Conservation (phyloP, 495 filamentous ascomycete species). For the Penicillium manginii region DNA sequence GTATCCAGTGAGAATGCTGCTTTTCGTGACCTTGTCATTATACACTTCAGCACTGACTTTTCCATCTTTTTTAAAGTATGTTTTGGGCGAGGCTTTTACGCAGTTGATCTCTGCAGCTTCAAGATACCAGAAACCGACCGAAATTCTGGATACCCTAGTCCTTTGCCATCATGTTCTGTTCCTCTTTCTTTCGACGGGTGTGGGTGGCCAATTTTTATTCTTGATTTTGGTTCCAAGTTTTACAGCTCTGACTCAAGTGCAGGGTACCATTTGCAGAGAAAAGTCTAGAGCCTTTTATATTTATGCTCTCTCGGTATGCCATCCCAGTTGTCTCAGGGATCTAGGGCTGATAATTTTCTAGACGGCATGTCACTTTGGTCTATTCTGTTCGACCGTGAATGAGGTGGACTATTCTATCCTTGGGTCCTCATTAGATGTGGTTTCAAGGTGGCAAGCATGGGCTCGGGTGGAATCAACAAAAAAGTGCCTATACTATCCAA, state of each 20-base stretch:
- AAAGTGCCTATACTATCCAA: slow-evolving; percentile 1
- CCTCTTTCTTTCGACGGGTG: slow-evolving; percentile 15
- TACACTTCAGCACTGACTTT: neutral
- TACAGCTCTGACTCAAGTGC: neutral
- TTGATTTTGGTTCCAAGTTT: too few species aligned
- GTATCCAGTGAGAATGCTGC: slow-evolving; percentile 9
- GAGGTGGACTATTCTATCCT: neutral
- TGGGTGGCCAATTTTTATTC: neutral
- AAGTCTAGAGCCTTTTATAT: slow-evolving; percentile 7
- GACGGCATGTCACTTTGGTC: slow-evolving; percentile 9
- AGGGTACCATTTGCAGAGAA: slow-evolving; percentile 9
- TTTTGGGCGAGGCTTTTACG: slow-evolving; percentile 4
- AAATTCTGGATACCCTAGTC: slow-evolving; percentile 5
- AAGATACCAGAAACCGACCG: neutral
- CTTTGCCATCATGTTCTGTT: slow-evolving; percentile 14
- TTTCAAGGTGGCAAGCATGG: slow-evolving; percentile 13
- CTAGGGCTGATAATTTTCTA: neutral
- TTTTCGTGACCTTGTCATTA: neutral
- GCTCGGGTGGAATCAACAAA: slow-evolving; percentile 14
- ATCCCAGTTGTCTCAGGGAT: neutral
- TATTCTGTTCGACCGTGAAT: slow-evolving; percentile 9
- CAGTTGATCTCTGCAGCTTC: neutral
- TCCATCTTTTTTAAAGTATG: neutral
- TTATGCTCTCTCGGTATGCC: neutral
- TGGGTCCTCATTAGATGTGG: neutral